Percentiles rank a stretch among this genome's conserved stretches.
phyloP scores from a whole-genome alignment of 2,329 filamentous ascomycete species.

The Nemania sp. region DNA sequence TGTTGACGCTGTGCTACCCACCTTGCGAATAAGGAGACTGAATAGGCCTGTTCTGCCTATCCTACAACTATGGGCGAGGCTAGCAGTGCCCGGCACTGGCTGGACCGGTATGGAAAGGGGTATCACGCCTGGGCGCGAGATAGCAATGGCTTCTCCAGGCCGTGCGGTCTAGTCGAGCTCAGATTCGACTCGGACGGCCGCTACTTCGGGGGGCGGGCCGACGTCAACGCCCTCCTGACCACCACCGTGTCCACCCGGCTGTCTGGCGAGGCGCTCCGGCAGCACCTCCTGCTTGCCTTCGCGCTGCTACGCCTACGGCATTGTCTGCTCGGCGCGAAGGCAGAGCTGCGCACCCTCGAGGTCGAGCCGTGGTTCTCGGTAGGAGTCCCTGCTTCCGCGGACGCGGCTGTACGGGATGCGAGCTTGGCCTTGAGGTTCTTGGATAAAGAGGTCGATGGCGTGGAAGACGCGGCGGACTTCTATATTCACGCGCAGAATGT shows the following conservation, averaged over 20 bases:
- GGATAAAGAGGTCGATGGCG: constrained; percentile 11
- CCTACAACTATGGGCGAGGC: constrained; percentile 18
- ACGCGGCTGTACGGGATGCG: constrained; percentile 36
- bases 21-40: too few relatives aligned
- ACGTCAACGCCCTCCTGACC: constrained; percentile 40
- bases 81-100: constrained; percentile 34
- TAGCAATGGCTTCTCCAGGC: constrained; percentile 23
- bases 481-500: constrained; percentile 42
- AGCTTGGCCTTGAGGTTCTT: constrained; percentile 26
- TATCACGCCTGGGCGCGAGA: constrained; percentile 36
- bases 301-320: constrained; percentile 42
- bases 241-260: constrained; percentile 38
- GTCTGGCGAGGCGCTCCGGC: constrained; percentile 30
- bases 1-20: neutral
- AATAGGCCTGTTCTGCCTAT: neutral
- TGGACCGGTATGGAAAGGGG: constrained; percentile 36
- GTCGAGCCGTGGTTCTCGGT: constrained; percentile 40
- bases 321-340: constrained; percentile 36
- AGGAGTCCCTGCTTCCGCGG: constrained; percentile 19
- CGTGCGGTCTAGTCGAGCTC: constrained; percentile 40
- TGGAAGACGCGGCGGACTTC: constrained; percentile 37
- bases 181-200: constrained; percentile 45
- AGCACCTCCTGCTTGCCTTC: constrained; percentile 42
- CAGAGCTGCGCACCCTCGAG: constrained; percentile 29
- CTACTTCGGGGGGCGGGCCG: constrained; percentile 44